Evolutionary conservation across 2,329 filamentous ascomycete species (phyloP), one percentile per base, ranked within the genome.

Genomic region (Venturia effusa): DNA sequence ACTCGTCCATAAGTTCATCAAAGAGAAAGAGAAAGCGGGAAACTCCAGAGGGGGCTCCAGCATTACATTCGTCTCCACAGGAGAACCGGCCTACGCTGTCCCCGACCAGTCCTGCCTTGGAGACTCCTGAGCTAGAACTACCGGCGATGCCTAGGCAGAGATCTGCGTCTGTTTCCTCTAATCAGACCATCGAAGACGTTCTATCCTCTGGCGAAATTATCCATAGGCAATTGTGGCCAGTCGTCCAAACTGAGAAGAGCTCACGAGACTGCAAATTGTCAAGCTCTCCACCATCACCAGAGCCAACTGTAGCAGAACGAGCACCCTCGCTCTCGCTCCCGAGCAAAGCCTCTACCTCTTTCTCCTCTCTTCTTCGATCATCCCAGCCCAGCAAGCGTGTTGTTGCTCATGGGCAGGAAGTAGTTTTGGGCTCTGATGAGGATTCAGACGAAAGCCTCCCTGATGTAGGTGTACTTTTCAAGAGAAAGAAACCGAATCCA

Each of bases 341-440:
- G 27, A 34, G 30, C 15, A 57, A n/a, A 24, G 30, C 51, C 30
- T 57, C 51, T 10, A 34, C 30, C 51, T 57, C 51, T 19, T 57
- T 57, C 51, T 70, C 69, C 61, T 67, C 69, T 5, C 70, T 71
- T 54, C 67, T 67, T 63, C 68, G 74, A 22, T 74, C 71, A 1
- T 67, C 72, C 3, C 72, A 73, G 70, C 5, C 69, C 70, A 10
- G 41, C 69, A 34, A 70, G 68, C 67, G 72, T 69, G 17, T 73
- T 60, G 76, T 79, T 65, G 77, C 84, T 72, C 76, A 81, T 68
- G 83, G 83, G 2, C 72, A 79, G 62, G 74, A 80, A 64, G 72
- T 80, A 3, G 78, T 92, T 48, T 81, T 69, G 11, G 71, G 74
- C 40, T 75, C 73, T 1, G 73, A 74, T 61, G 73, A 73, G 1